Percentiles rank a stretch among this genome's conserved stretches.
These are phyloP conservation scores for Apiotrichum sp. DNA, from an alignment of 1,284 basidiomycete species.

Conservation along the genomic window DNA sequence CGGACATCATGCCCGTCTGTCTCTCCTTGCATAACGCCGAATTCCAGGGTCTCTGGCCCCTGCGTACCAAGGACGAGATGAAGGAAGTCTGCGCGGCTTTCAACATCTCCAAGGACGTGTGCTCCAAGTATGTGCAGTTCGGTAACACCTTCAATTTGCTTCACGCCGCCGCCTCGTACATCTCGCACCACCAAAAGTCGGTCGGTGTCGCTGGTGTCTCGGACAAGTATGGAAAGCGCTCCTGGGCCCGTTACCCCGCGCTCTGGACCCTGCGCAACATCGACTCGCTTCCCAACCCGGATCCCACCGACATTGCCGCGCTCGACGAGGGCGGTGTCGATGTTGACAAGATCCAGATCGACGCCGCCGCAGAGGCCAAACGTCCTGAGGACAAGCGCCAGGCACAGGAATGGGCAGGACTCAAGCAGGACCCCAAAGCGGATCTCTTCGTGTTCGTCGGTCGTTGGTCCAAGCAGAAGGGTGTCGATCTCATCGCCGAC, in stretches of 20 bases:
- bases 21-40: slow-evolving; percentile 92
- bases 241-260: slow-evolving; percentile 89
- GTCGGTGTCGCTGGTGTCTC: slow-evolving; percentile 90
- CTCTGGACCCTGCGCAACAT: slow-evolving; percentile 91
- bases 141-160: slow-evolving; percentile 93
- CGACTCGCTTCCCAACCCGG: slow-evolving; percentile 86
- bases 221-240: slow-evolving; percentile 87
- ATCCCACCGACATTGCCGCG: slow-evolving; percentile 83
- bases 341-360: slow-evolving; percentile 67
- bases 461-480: slow-evolving; percentile 94
- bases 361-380: slow-evolving; percentile 72
- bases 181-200: slow-evolving; percentile 84
- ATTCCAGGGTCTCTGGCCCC: slow-evolving; percentile 90
- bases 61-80: slow-evolving; percentile 92
- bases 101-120: slow-evolving; percentile 89
- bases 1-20: slow-evolving; percentile 80
- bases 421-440: slow-evolving; percentile 79
- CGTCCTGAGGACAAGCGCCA: slow-evolving; percentile 82
- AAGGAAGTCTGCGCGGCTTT: slow-evolving; percentile 94
- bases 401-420: slow-evolving; percentile 87
- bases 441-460: slow-evolving; percentile 92
- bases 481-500: slow-evolving; percentile 88
- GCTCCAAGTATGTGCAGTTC: slow-evolving; percentile 91
- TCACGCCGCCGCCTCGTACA: slow-evolving; percentile 84
- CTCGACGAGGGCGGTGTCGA: slow-evolving; percentile 70